Evolutionary conservation across 2,329 filamentous ascomycete genomes (phyloP).

Genomic region (Aspergillus persii): DNA sequence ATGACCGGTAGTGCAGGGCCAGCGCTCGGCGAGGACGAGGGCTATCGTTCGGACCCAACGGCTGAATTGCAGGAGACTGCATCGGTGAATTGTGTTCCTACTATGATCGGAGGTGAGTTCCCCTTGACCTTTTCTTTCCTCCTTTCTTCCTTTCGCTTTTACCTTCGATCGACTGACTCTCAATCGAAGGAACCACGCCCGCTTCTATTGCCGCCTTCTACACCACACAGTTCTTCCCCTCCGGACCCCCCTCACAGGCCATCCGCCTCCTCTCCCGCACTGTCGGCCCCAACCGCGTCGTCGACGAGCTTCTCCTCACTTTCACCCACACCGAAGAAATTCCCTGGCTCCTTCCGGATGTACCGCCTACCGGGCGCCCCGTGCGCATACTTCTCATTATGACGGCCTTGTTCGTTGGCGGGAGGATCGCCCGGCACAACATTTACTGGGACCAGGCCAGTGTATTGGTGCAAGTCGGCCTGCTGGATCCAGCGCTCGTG

Average conservation of each 20-base stretch:
- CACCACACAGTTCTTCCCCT: conserved; percentile 51
- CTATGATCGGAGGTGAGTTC: conserved; percentile 33
- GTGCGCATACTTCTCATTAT: conserved; percentile 55
- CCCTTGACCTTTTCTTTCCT: not conserved
- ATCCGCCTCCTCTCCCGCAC: conserved; percentile 56
- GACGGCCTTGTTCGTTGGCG: conserved; percentile 43
- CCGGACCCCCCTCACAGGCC: conserved; percentile 46
- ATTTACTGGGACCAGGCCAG: conserved; percentile 64
- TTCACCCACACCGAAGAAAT: conserved; percentile 56
- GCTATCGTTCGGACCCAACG: not conserved
- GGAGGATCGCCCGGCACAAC: conserved; percentile 48
- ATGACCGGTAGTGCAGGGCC: conserved; percentile 10
- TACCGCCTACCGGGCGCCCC: conserved; percentile 53
- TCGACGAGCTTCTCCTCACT: conserved; percentile 56
- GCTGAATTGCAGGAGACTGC: conserved; percentile 19
- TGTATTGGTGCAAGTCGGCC: conserved; percentile 58
- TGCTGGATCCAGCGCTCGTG: conserved; percentile 55
- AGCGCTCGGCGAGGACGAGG: conserved; percentile 5
- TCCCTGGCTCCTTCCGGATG: conserved; percentile 56
- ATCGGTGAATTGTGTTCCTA: conserved; percentile 35
- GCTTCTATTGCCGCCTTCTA: conserved; percentile 48
- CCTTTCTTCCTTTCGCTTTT: not conserved
- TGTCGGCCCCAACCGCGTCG: conserved; percentile 54
- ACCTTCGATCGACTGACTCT: not conserved
- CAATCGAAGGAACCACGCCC: conserved; percentile 18